Base-by-base conservation (phyloP, 2,329 filamentous ascomycete species). In the Colletotrichum cuscutae region DNA sequence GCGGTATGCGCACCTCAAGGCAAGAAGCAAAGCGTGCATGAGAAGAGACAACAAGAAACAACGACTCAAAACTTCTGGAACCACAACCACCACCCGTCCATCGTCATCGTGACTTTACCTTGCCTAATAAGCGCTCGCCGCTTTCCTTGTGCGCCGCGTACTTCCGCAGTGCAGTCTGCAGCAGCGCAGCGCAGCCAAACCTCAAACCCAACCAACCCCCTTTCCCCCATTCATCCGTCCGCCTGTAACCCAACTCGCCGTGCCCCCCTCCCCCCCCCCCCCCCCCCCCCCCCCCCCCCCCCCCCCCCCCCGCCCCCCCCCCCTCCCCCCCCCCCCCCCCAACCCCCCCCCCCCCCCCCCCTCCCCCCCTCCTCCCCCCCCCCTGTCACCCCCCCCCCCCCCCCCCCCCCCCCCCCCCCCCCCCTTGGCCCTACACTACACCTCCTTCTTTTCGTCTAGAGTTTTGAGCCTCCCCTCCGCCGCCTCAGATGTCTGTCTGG, bases 401-500 rank as follows among this genome's bases (percentile, higher is more conserved):
- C 58, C n/a, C 58, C 58, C n/a, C 58, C 58, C n/a, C 58, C 58
- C n/a, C 58, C n/a, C 22, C 4, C 19, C 19, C 42, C 19, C 42
- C 53, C 42, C 53, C 11, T 0, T 28, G 30, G 22, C 2, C 42
- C 28, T 58, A 15, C 13, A 15, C 42, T 49, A 49, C 42, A 49
- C 15, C 42, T 49, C 42, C 42, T 49, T n/a, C 37, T 42, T 49
- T 53, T 72, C 65, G 59, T 72, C 65, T 64, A 58, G 58, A 63
- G 65, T 69, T 49, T 59, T 56, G 53, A 35, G 30, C 57, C 63
- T 35, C 64, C 28, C n/a, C 37, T 42, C 37, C 37, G 13, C 13
- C 37, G 37, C 37, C 37, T 42, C 49, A 28, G 35, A 26, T 63
- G 65, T 69, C 65, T 72, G 70, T 69, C 65, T 72, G 66, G 54